These are phyloP conservation scores for Spencermartinsiella europaea DNA, from an alignment of 805 yeast species.

Conservation along the genomic window DNA sequence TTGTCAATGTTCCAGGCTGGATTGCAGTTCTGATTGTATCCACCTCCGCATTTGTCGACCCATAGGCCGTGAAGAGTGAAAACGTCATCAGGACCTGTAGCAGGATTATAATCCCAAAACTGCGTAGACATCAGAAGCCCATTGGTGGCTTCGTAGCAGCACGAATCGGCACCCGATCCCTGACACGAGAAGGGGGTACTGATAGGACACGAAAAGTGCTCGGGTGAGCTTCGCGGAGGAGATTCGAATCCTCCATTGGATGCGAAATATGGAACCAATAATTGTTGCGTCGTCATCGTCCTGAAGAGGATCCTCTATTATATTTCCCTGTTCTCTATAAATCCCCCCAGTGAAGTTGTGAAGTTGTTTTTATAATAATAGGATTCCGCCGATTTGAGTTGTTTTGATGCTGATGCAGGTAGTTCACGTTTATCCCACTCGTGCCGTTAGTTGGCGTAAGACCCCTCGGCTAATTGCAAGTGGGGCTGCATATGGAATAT, in stretches of 20 bases:
- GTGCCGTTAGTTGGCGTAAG: too few species aligned
- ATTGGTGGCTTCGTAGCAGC: constrained; percentile 85
- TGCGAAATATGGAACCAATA: constrained; percentile 3
- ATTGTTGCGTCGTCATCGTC: too few species aligned
- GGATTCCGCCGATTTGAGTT: too few species aligned
- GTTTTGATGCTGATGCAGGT: too few species aligned
- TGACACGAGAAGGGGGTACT: constrained; percentile 33
- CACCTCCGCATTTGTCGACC: constrained; percentile 86
- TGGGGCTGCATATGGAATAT: too few species aligned
- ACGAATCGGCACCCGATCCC: constrained; percentile 40
- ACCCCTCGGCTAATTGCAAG: too few species aligned
- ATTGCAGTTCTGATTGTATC: constrained; percentile 76
- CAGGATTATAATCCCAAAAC: constrained; percentile 85
- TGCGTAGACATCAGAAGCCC: constrained; percentile 82
- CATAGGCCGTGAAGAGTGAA: constrained; percentile 85
- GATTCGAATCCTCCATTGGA: constrained; percentile 12
- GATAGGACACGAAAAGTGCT: constrained; percentile 30
- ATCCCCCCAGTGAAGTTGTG: too few species aligned
- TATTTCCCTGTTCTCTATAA: too few species aligned
- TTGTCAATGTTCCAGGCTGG: constrained; percentile 48
- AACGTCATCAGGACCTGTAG: constrained; percentile 61
- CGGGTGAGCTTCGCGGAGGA: constrained; percentile 14
- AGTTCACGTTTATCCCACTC: too few species aligned
- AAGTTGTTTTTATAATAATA: too few species aligned
- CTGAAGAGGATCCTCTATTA: too few species aligned